Base-by-base conservation (phyloP, 345 rosid genomes). In the Microcos paniculata region DNA sequence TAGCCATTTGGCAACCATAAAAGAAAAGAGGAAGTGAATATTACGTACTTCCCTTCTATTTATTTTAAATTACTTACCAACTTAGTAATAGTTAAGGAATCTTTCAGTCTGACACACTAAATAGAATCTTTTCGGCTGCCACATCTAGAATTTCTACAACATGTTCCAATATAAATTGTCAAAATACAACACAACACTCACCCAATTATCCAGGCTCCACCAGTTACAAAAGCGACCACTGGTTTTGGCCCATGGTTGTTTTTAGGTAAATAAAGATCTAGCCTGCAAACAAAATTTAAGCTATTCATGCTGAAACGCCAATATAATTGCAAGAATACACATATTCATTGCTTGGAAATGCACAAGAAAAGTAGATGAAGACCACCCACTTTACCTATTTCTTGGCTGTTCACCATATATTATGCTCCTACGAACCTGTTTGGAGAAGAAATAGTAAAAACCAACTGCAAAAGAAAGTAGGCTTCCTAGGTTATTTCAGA, bases 171-270 rank as follows among this genome's bases (percentile, higher is more conserved):
- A 73, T 1, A 65, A 14, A n/a, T 11, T 42, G 48, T 51, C 48
- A 63, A 56, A 49, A 40, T 26, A 42, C 23, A 75, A 61, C 30
- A 70, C 53, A 63, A 38, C 9, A 82, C 94, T 88, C 76, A 92
- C 99, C 99, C 99, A 81, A 96, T 93, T 77, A 96, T 92, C 97
- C 98, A 96, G 68, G 98, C 97, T 81, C 99, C 99, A 40, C 99
- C 98, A 23, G 98, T 93, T 70, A 96, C 79, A 86, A 96, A 96
- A 24, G 97, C 98, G 79, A 93, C 90, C 26, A 93, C 97, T 18
- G 98, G 99, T 83, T 89, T 96, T 71, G 89, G 91, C 51, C 94
- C 90, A 78, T 86, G 82, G 40, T 66, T 78, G 79, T 82, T 85
- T 76, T 88, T 90, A 12, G 99, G 99, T 46, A 96, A 84, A 86